Base-by-base conservation (phyloP, 2,329 filamentous ascomycete genomes). In the Chaetomium sp. region DNA sequence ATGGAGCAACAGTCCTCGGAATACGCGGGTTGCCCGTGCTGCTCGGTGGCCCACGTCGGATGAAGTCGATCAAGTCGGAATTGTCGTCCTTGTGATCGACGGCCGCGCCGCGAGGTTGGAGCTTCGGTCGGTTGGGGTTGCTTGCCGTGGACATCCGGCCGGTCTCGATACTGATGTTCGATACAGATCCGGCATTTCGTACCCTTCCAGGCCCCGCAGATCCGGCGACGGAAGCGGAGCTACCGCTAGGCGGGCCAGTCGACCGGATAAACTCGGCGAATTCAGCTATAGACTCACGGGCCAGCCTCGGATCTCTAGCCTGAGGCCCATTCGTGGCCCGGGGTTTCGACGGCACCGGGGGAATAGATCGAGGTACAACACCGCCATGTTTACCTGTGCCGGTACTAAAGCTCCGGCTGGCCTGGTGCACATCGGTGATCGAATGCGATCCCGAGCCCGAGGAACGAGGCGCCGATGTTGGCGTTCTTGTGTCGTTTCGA, bases 21-120 rank as follows among this genome's bases (percentile, higher is more conserved):
- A 96, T 95, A 27, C 91, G 87, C 65, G 87, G 90, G 67, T 85
- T 85, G 51, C 81, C 82, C 38, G 81, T 78, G 53, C 79, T 75
- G 66, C 80, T 83, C 0, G 91, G 89, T 3, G 93, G 93, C 0
- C 93, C 94, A 74, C 92, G 89, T 54, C 93, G 89, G 69, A 99
- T 96, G 75, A 99, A 98, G 74, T 98, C 93, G 69, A 97, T 97
- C 64, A 99, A 80, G 66, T 97, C 95, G 13, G 91, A 90, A 63
- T 89, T 96, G 69, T 89, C 88, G 58, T 87, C 86, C 59, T 82
- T 83, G 64, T 79, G 80, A 57, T 87, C 83, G 19, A 87, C 83
- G 50, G 83, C 82, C 45, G 91, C 86, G 67, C 92, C 88, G 57
- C 92, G 90, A 64, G 94, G 88, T 75, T 90, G 85, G 56, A 90